Evolutionary conservation across 202 grass and related monocot species (phyloP).

Genomic region (Carex arenaria): DNA sequence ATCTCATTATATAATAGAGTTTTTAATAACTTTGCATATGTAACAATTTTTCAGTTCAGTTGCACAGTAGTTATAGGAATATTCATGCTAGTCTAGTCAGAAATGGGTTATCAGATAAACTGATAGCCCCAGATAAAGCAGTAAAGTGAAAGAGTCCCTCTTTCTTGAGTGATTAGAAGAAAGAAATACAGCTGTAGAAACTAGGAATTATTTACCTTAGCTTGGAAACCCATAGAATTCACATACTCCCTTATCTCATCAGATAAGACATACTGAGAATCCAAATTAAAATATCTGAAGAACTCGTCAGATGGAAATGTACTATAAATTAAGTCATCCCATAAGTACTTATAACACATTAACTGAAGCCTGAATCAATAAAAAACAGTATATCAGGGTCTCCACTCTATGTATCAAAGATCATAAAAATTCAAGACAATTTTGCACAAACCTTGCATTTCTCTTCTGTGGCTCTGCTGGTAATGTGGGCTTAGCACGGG

Average conservation of each 20-base stretch:
- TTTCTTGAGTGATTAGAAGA: not conserved
- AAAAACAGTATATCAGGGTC: not conserved
- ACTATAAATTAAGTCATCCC: constrained; percentile 54
- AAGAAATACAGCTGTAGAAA: not conserved
- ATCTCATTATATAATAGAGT: not conserved
- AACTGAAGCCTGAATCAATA: constrained; percentile 64
- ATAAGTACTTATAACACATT: constrained; percentile 95
- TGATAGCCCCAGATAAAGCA: not conserved
- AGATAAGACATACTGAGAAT: constrained; percentile 56
- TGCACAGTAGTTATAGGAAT: not conserved
- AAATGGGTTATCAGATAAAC: not conserved
- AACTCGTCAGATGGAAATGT: constrained; percentile 53
- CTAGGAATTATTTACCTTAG: constrained; percentile 44
- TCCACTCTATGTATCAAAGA: not conserved
- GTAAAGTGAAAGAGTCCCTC: constrained; percentile 1
- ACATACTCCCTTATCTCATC: constrained; percentile 51
- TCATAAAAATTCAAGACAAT: constrained; percentile 3
- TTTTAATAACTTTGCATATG: not conserved
- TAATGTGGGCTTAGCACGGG: constrained; percentile 35
- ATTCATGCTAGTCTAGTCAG: not conserved
- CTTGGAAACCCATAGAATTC: constrained; percentile 55
- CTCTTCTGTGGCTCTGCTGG: constrained; percentile 78
- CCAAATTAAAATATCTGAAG: constrained; percentile 70
- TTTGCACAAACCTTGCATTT: constrained; percentile 68
- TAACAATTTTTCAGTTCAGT: not conserved